These are phyloP conservation scores for Aspergillus mulundensis DNA, from an alignment of 495 filamentous ascomycete genomes.

Conservation along the genomic window DNA sequence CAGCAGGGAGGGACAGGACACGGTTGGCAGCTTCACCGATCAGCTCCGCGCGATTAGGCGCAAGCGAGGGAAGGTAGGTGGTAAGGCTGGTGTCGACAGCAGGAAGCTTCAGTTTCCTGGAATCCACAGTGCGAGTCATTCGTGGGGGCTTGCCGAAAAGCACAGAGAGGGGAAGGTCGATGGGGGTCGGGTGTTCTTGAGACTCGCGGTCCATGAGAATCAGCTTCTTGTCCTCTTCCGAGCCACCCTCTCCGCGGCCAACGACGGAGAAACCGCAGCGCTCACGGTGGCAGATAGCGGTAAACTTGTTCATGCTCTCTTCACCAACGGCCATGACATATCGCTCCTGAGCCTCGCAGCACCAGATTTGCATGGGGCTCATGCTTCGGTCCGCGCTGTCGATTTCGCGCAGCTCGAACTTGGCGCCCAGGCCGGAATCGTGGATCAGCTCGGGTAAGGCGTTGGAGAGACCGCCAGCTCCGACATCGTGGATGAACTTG, in stretches of 20 bases:
- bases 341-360: slow-evolving; percentile 92
- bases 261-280: slow-evolving; percentile 93
- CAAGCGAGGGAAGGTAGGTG: slow-evolving; percentile 57
- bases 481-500: slow-evolving; percentile 94
- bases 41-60: slow-evolving; percentile 53
- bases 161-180: slow-evolving; percentile 86
- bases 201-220: slow-evolving; percentile 81
- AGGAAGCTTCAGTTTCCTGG: slow-evolving; percentile 63
- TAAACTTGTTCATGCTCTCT: slow-evolving; percentile 77
- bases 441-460: slow-evolving; percentile 89
- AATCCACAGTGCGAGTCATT: slow-evolving; percentile 74
- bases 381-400: slow-evolving; percentile 86
- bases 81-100: slow-evolving; percentile 67
- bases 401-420: slow-evolving; percentile 86
- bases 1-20: slow-evolving; percentile 79
- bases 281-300: slow-evolving; percentile 76
- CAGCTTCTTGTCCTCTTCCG: slow-evolving; percentile 62
- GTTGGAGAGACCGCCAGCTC: slow-evolving; percentile 91
- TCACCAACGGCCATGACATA: slow-evolving; percentile 83
- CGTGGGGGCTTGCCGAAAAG: slow-evolving; percentile 90
- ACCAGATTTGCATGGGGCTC: slow-evolving; percentile 96
- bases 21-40: slow-evolving; percentile 71
- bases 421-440: slow-evolving; percentile 82
- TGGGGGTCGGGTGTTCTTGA: slow-evolving; percentile 68
- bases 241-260: slow-evolving; percentile 63